Base-by-base conservation (phyloP, 352 stramenopile species). In the Blastocystis sp. region DNA sequence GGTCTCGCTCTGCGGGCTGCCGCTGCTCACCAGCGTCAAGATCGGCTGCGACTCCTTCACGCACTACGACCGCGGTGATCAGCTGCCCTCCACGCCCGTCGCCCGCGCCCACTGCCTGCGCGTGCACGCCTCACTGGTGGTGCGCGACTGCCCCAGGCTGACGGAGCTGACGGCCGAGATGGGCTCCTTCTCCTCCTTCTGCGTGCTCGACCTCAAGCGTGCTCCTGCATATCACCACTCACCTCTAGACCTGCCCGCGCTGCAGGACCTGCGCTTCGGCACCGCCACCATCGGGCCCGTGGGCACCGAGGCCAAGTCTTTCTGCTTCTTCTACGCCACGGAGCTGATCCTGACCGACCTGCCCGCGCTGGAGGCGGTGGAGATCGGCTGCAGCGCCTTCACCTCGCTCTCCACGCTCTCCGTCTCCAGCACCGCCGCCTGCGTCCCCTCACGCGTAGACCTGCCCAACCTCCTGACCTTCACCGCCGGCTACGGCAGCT, bases 31-130 rank as follows among this genome's bases (percentile, higher is more conserved):
- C 38, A 41, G 21, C 7, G 43, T 81, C 5, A 64, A 45, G 56
- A 81, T 81, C 66, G 43, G 41, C 14, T 45, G 66, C 28, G 71
- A 81, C 53, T 65, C 19, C 28, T 81, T 81, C 43, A 64, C 71
- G 40, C 23, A 43, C 2, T 81, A 23, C 66, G 45, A 81, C 38
- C 71, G 71, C 41, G 21, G 23, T 17, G 66, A 17, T 41, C 41
- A 81, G 10, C 23, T 40, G 45, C 71, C 71, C 19, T 62, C 21
- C n/a, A n/a, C n/a, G n/a, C n/a, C n/a, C n/a, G n/a, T n/a, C n/a
- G n/a, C n/a, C n/a, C n/a, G n/a, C n/a, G n/a, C n/a, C n/a, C n/a
- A n/a, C n/a, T n/a, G n/a, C n/a, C n/a, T n/a, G n/a, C n/a, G n/a
- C n/a, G n/a, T n/a, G n/a, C n/a, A n/a, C n/a, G n/a, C n/a, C n/a